Conservation (phyloP, 2,329 filamentous ascomycete genomes). For the Coccinonectria pachysandricola region DNA sequence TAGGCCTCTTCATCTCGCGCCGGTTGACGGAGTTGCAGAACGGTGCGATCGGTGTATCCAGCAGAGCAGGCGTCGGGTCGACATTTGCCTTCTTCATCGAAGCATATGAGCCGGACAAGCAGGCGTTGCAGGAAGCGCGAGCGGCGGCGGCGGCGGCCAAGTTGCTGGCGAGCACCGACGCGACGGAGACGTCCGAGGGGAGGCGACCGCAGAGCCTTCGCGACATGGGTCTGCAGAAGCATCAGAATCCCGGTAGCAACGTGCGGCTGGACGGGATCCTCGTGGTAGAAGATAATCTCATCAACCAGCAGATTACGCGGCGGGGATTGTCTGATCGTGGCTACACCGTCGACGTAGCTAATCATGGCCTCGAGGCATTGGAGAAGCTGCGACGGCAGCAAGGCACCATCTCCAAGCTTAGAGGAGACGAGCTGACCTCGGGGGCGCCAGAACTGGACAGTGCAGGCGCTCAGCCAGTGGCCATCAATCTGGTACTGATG, state of each 20-base stretch:
- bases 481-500: constrained; percentile 58
- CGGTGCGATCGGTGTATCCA: constrained; percentile 66
- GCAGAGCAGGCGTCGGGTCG: constrained; percentile 58
- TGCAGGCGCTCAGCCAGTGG: constrained; percentile 1
- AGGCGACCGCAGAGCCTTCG: constrained; percentile 11
- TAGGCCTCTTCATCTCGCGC: constrained; percentile 70
- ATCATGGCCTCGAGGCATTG: constrained; percentile 46
- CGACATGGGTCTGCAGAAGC: constrained; percentile 12
- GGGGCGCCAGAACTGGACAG: constrained; percentile 2
- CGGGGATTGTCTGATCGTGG: constrained; percentile 40
- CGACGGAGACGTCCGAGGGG: constrained; percentile 6
- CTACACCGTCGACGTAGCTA: constrained; percentile 42
- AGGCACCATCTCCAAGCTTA: no score
- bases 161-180: constrained; percentile 17
- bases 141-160: constrained; percentile 25
- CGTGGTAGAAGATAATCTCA: constrained; percentile 50
- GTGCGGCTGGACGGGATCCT: constrained; percentile 33
- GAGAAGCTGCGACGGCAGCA: constrained; percentile 29
- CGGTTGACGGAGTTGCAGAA: constrained; percentile 73
- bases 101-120: constrained; percentile 34
- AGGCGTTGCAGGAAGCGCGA: constrained; percentile 30
- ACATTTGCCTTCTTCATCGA: constrained; percentile 69
- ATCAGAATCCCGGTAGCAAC: constrained; percentile 18
- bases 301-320: constrained; percentile 48
- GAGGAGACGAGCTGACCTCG: no score